Evolutionary conservation across 2,329 filamentous ascomycete species (phyloP), one percentile per base, ranked within the genome.

Genomic region (Fusarium pseudograminearum): DNA sequence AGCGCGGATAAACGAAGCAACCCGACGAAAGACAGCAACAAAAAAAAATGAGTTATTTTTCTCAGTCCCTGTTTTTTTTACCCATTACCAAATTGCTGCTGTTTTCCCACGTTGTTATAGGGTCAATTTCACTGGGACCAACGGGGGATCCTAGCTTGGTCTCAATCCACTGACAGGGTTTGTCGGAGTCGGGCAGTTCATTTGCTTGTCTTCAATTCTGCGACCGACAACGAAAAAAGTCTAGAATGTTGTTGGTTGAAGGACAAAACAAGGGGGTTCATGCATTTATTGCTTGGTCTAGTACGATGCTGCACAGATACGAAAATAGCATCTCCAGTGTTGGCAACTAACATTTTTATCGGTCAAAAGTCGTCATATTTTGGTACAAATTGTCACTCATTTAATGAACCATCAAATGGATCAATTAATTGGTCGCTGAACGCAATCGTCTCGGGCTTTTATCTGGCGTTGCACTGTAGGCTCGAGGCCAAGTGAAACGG

Each of bases 121-220:
- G 33, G 47, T 28, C 47, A 51, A 51, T 51, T 51, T 40, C 47
- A 51, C 47, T 20, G 47, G 47, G 47, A 51, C 47, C 33, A 38
- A 51, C 11, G 33, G 24, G 22, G 33, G 47, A 20, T 28, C 47
- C 47, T 40, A 40, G 47, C 33, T 28, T 16, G 9, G 47, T n/a
- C 14, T 16, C 4, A 34, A 51, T 38, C 47, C 47, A 51, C 47
- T 51, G 33, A 34, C 28, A 48, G 42, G 22, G 28, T 16, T 10
- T 11, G 45, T 14, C 46, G 22, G 47, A 28, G 33, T 38, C 33
- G 30, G 22, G 10, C 14, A 15, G 15, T n/a, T 51, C 28, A 28
- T 38, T 28, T 26, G 28, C 28, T 11, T 30, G 28, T 24, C 3
- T 12, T 24, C 16, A 11, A 22, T 40, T 26, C 33, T 51, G 33